Conservation (phyloP, 345 rosid genomes). For the thale cress (Arabidopsis thaliana) region DNA sequence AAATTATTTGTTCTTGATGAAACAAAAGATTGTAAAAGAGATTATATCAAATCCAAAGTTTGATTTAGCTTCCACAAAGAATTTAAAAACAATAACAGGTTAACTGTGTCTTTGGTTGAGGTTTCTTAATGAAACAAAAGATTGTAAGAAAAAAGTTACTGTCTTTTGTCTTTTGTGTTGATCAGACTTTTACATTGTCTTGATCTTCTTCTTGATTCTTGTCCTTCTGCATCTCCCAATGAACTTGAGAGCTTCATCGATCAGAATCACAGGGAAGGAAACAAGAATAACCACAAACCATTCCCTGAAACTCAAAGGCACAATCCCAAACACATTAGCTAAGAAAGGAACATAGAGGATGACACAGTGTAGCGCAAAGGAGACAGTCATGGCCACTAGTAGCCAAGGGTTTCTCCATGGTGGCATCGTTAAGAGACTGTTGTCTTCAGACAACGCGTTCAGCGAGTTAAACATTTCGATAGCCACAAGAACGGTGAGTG, state of each 20-base stretch:
- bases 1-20: constrained; percentile 43
- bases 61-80: constrained; percentile 26
- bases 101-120: too few relatives aligned
- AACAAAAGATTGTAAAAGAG: not conserved
- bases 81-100: constrained; percentile 5
- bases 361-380: constrained; percentile 80
- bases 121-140: not conserved
- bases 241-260: constrained; percentile 79
- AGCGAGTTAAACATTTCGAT: constrained; percentile 94
- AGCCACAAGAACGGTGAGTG: constrained; percentile 85
- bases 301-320: constrained; percentile 75
- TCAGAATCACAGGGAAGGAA: constrained; percentile 79
- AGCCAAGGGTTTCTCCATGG: constrained; percentile 97
- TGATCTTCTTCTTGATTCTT: constrained; percentile 42
- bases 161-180: constrained; percentile 3
- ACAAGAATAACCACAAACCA: constrained; percentile 80
- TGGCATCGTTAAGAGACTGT: constrained; percentile 78
- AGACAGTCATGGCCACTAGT: constrained; percentile 81
- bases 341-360: constrained; percentile 88
- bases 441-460: constrained; percentile 89
- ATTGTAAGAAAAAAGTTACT: not conserved
- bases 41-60: constrained; percentile 4
- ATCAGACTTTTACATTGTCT: constrained; percentile 38
- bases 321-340: constrained; percentile 73
- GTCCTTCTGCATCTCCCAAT: constrained; percentile 58